Evolutionary conservation across 192 early-diverging fungal species (phyloP).

Genomic region (Umbelopsis vinacea): DNA sequence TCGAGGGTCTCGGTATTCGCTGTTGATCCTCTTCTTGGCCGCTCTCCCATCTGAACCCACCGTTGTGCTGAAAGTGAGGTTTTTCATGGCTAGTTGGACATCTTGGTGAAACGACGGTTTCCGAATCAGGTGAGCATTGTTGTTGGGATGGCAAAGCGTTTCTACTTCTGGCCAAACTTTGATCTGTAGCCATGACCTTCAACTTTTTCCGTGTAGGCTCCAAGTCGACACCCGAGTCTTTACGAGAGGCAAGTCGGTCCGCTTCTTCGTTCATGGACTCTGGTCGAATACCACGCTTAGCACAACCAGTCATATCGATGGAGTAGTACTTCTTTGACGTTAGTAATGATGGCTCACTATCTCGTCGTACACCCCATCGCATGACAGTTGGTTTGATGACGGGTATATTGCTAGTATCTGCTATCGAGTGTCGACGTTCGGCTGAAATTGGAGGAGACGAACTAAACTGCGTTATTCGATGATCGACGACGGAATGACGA

Average conservation of each 20-base stretch:
- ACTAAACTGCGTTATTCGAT: constrained; percentile 7
- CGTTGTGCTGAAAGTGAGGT: background rate
- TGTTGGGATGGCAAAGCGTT: too few relatives aligned
- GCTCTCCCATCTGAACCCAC: background rate
- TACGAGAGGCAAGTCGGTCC: background rate
- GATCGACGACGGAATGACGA: constrained; percentile 4
- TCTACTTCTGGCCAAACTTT: constrained; percentile 12
- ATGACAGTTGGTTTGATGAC: constrained; percentile 41
- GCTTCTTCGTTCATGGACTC: constrained; percentile 4
- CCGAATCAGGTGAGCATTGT: background rate
- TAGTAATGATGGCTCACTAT: background rate
- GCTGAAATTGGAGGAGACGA: constrained; percentile 4
- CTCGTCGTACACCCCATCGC: constrained; percentile 26
- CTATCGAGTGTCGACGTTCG: constrained; percentile 11
- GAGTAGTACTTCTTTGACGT: background rate
- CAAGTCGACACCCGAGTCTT: constrained; percentile 12
- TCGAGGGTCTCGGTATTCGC: background rate
- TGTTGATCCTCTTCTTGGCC: background rate
- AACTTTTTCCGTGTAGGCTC: constrained; percentile 8
- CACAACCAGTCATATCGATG: background rate
- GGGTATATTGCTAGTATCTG: constrained; percentile 24
- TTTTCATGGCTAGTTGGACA: background rate
- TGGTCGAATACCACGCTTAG: background rate
- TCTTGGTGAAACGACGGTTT: background rate
- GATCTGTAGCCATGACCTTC: constrained; percentile 7